These are phyloP conservation scores for Crucibulum parvulum DNA, from an alignment of 1,284 basidiomycete species.

Conservation along the genomic window DNA sequence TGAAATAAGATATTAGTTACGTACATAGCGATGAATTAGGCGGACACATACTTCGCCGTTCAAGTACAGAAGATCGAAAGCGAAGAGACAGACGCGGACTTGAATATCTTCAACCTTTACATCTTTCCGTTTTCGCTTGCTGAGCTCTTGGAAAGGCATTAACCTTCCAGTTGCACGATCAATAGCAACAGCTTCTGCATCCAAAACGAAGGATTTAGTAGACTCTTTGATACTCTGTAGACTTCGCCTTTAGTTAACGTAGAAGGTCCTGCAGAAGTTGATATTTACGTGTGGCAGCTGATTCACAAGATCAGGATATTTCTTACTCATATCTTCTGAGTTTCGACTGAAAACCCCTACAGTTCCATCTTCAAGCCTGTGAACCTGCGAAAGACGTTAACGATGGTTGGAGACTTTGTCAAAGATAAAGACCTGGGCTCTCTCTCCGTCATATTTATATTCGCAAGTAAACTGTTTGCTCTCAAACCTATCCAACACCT, in stretches of 20 bases:
- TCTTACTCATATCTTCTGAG: slow-evolving; percentile 99
- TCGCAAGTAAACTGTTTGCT: slow-evolving; percentile 97
- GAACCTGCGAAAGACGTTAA: slow-evolving; percentile 58
- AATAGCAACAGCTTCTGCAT: slow-evolving; percentile 97
- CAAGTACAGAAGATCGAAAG: slow-evolving; percentile 93
- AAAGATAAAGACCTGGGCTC: slow-evolving; percentile 76
- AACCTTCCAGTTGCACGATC: slow-evolving; percentile 85
- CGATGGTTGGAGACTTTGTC: neutral
- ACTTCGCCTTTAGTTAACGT: slow-evolving; percentile 5
- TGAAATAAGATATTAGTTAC: slow-evolving; percentile 6
- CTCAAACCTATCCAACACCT: slow-evolving; percentile 98
- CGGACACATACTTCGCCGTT: slow-evolving; percentile 83
- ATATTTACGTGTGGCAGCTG: slow-evolving; percentile 83
- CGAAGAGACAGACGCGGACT: slow-evolving; percentile 94
- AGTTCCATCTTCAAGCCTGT: slow-evolving; percentile 80
- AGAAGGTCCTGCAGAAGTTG: neutral
- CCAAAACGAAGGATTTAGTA: slow-evolving; percentile 91
- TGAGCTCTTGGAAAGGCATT: slow-evolving; percentile 98
- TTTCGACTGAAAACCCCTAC: slow-evolving; percentile 95
- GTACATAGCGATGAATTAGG: neutral
- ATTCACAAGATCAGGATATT: slow-evolving; percentile 97
- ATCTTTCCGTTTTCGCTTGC: slow-evolving; percentile 95
- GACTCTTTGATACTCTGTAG: slow-evolving; percentile 82
- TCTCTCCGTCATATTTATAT: slow-evolving; percentile 99
- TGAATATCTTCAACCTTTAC: slow-evolving; percentile 97